A percentile compares a stretch with the other conserved stretches of the same genome.
Conservation (phyloP, 169 alveolate genomes). For the Plasmodium malariae region DNA sequence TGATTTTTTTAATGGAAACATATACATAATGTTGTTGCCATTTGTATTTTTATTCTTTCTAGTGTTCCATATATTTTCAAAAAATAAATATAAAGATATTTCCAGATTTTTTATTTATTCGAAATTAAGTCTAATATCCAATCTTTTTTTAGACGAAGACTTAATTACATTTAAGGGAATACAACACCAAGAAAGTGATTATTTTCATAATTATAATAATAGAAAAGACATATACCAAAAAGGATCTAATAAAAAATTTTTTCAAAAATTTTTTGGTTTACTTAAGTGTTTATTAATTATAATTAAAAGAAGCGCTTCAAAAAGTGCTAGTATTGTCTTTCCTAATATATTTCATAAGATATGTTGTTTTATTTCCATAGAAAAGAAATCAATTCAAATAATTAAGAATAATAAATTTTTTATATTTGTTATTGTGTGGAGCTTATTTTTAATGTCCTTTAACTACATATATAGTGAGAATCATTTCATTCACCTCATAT, state of each 20-base stretch:
- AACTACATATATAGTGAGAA: conserved; percentile 22
- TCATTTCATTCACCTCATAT: conserved; percentile 29
- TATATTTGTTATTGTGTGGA: conserved; percentile 34
- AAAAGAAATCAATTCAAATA: neutral
- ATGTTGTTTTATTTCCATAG: neutral
- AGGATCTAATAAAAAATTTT: too few relatives aligned
- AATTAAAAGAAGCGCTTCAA: neutral
- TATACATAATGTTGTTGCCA: conserved; percentile 3
- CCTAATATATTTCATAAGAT: too few relatives aligned
- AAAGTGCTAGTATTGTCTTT: too few relatives aligned
- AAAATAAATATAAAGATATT: conserved; percentile 26
- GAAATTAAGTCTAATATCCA: conserved; percentile 7
- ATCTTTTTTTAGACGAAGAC: too few relatives aligned
- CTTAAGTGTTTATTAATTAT: too few relatives aligned
- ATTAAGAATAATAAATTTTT: conserved; percentile 17
- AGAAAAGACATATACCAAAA: neutral
- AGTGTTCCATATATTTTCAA: conserved; percentile 9
- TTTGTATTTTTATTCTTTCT: conserved; percentile 13
- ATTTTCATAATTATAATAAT: too few relatives aligned
- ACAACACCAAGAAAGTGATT: neutral
- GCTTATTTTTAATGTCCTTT: conserved; percentile 25
- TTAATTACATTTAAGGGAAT: too few relatives aligned
- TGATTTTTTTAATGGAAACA: conserved; percentile 9
- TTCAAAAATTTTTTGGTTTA: too few relatives aligned
- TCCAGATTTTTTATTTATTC: conserved; percentile 11